phyloP scores from a whole-genome alignment of 257 asterid genomes.

The Salvia miltiorrhiza region DNA sequence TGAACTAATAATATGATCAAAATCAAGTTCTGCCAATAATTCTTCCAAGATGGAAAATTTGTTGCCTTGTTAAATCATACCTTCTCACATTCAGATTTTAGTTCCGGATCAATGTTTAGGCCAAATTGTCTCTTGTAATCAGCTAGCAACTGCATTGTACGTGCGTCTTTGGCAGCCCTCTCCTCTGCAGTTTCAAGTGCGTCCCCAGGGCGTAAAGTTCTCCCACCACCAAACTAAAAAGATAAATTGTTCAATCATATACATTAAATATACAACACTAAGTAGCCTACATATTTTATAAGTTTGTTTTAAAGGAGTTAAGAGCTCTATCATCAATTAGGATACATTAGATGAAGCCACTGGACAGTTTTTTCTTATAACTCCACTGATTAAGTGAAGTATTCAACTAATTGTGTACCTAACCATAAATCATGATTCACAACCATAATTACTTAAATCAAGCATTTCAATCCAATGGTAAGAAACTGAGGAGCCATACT shows the following conservation, averaged over 20 bases:
- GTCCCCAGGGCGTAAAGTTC: conserved; percentile 81
- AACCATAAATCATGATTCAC: not conserved
- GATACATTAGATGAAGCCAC: not conserved
- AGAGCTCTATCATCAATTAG: not conserved
- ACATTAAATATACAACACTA: not conserved
- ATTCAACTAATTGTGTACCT: not conserved
- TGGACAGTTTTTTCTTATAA: not conserved
- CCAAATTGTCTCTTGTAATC: conserved; percentile 69
- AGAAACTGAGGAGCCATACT: conserved; percentile 39
- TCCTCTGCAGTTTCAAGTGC: conserved; percentile 75
- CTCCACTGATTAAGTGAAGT: not conserved
- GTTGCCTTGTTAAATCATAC: conserved; percentile 25
- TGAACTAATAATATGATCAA: not conserved
- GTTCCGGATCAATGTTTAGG: conserved; percentile 58
- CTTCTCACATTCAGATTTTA: conserved; percentile 75
- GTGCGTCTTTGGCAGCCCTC: conserved; percentile 67
- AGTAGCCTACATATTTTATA: too few species aligned
- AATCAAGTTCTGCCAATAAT: not conserved
- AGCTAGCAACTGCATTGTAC: conserved; percentile 66
- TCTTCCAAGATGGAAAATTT: not conserved
- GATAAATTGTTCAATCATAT: not conserved
- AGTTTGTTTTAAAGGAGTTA: not conserved
- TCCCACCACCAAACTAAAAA: conserved; percentile 88
- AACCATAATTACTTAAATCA: not conserved
- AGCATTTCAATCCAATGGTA: not conserved